Percentiles rank a stretch among this genome's conserved stretches.
These are phyloP conservation scores for Withania somnifera DNA, from an alignment of 305 asterid species.

Conservation along the genomic window DNA sequence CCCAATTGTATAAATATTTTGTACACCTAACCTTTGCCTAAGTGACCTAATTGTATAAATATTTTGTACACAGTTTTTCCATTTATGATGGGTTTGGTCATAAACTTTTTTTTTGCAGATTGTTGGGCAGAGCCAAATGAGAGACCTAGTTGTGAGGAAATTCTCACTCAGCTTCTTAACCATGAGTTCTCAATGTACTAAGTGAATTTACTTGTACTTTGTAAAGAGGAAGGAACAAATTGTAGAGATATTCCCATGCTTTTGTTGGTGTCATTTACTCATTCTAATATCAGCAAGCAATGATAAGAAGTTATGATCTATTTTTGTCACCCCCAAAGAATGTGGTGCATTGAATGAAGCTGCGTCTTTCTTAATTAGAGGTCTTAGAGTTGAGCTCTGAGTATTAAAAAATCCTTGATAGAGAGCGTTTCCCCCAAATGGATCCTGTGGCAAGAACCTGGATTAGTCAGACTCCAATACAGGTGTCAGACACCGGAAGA, in stretches of 20 bases:
- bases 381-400: not conserved
- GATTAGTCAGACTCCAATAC: not conserved
- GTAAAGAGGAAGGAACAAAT: slow-evolving; percentile 16
- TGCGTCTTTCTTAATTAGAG: not conserved
- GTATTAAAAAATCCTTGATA: not conserved
- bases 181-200: slow-evolving; percentile 79
- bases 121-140: slow-evolving; percentile 91
- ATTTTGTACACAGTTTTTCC: not conserved
- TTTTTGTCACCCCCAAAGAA: not conserved
- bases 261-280: not conserved
- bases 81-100: not conserved
- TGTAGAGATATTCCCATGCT: not conserved
- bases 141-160: slow-evolving; percentile 89
- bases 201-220: slow-evolving; percentile 20
- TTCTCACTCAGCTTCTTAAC: slow-evolving; percentile 67
- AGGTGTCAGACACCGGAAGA: not conserved
- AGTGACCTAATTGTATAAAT: not conserved
- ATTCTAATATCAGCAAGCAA: not conserved
- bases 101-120: slow-evolving; percentile 33
- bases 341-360: not conserved
- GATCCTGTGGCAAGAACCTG: not conserved
- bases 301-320: not conserved
- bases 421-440: not conserved
- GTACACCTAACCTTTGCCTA: not conserved
- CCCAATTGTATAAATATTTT: not conserved